phyloP scores from a whole-genome alignment of 768 basidiomycete species.

The Termitomyces bulborhizus region DNA sequence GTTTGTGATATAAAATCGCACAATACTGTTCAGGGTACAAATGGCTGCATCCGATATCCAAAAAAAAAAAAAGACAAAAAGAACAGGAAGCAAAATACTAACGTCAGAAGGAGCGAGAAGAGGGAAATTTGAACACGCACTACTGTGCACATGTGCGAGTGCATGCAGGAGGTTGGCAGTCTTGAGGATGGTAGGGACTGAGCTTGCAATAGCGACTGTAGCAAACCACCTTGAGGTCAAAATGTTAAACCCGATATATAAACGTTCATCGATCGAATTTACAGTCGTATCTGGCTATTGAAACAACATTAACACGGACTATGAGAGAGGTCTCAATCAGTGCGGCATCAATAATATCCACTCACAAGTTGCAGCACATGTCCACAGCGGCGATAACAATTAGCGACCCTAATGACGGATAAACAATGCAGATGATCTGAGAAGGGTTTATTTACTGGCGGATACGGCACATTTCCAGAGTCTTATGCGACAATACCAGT shows the following conservation, averaged over 20 bases:
- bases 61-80: neutral
- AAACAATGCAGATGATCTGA: neutral
- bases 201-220: constrained; percentile 36
- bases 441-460: constrained; percentile 5
- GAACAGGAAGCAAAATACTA: neutral
- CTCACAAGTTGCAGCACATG: constrained; percentile 8
- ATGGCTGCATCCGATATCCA: constrained; percentile 25
- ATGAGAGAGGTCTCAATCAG: neutral
- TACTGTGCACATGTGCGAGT: constrained; percentile 35
- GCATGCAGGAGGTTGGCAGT: constrained; percentile 38
- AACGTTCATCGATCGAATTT: neutral
- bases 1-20: constrained; percentile 16
- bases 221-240: neutral
- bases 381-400: constrained; percentile 9
- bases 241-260: neutral
- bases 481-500: neutral
- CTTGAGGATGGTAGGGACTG: constrained; percentile 43
- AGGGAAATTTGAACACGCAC: constrained; percentile 21
- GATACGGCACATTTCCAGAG: constrained; percentile 7
- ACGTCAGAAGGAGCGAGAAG: neutral
- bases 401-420: constrained; percentile 5
- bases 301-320: neutral
- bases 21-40: constrained; percentile 42
- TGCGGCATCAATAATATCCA: neutral
- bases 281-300: neutral